These are phyloP conservation scores for Colletotrichum sp. DNA, from an alignment of 2,329 filamentous ascomycete genomes.

Conservation along the genomic window DNA sequence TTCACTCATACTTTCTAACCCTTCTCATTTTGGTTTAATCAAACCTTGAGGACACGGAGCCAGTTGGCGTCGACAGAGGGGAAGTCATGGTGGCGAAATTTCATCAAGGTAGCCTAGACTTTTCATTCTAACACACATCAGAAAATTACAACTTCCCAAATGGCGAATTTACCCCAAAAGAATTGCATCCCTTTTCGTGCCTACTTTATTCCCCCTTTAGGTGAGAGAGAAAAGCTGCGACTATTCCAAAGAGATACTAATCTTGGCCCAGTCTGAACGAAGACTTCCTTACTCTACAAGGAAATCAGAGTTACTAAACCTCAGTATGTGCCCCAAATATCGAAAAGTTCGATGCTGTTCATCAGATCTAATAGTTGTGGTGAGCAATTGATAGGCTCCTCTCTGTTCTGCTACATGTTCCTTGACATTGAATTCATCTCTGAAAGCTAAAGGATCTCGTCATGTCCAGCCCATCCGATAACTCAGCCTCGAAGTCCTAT, in stretches of 20 bases:
- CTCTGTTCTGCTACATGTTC: neutral
- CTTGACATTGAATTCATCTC: fast-evolving
- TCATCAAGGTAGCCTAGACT: neutral
- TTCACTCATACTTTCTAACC: too few relatives aligned
- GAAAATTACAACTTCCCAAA: too few relatives aligned
- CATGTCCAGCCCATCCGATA: neutral
- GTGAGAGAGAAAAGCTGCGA: too few relatives aligned
- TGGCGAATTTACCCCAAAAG: too few relatives aligned
- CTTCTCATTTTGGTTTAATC: neutral
- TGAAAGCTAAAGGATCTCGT: neutral
- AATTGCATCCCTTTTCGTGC: neutral
- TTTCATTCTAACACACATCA: neutral
- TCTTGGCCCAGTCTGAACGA: neutral
- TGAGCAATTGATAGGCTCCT: neutral
- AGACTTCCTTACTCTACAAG: neutral
- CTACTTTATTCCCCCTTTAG: neutral
- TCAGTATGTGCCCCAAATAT: neutral
- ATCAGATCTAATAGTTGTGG: neutral
- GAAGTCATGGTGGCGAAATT: neutral
- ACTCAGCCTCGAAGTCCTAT: too few relatives aligned
- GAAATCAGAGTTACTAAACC: neutral
- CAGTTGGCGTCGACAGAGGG: fast-evolving
- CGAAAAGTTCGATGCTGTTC: neutral
- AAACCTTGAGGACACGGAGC: neutral
- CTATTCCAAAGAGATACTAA: neutral